Evolutionary conservation across 2,329 filamentous ascomycete species (phyloP), one percentile per base, ranked within the genome.

Genomic region (Trichoderma sp.): DNA sequence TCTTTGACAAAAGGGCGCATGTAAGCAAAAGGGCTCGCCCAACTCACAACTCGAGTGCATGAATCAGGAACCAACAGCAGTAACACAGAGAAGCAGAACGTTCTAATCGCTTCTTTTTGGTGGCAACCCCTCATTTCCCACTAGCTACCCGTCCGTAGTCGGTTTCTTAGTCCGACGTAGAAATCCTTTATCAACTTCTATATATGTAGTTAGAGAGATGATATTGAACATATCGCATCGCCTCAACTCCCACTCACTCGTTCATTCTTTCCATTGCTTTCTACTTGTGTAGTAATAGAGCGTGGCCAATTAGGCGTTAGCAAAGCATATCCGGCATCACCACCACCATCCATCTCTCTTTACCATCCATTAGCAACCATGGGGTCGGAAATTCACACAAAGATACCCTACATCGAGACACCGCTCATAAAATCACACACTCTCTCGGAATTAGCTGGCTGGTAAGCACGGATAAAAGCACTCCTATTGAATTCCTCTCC

Each of bases 351-450:
- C 27, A 19, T 42, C 56, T 19, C 39, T 25, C 39, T 6, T 4
- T 10, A 3, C n/a, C 5, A 34, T 7, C 27, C 25, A n/a, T 32
- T 12, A 37, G 19, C 15, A 61, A 42, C 19, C n/a, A 67, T 67
- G 64, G 64, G 64, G 6, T 60, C 64, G 1, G 35, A 35, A 45
- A 25, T 50, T 17, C 35, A 13, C 35, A 35, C 17, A 29, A 70
- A 69, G 32, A 66, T 70, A 27, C 87, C 90, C 42, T 92, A 90
- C 89, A 84, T 88, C 64, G 81, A 89, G 75, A 92, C 90, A 6
- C 90, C 90, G 1, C 80, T 92, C 54, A 81, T 90, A 70, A 87
- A 89, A 77, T 91, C 89, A 1, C 81, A 84, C 57, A 81, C 67
- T 10, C 70, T 73, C 17, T 72, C 71, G n/a, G 53, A 64, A n/a